A percentile compares a stretch with the other conserved stretches of the same genome.
Evolutionary conservation across 768 basidiomycete species (phyloP).

Genomic region (Suillus decipiens): DNA sequence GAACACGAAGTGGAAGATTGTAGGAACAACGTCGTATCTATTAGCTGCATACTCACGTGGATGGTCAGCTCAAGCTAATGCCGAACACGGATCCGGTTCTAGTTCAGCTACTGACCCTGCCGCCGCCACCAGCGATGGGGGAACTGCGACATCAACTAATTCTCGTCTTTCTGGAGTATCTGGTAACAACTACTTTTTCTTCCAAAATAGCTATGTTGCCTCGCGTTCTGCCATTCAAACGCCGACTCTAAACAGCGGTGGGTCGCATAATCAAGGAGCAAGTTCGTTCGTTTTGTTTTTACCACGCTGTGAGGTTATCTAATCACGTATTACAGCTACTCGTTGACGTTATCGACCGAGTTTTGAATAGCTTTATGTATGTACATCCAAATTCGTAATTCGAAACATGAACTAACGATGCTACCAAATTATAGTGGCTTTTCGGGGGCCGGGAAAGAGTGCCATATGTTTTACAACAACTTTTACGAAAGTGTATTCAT

Average conservation of each 20-base stretch:
- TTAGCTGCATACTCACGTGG: background rate
- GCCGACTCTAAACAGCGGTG: background rate
- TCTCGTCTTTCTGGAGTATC: background rate
- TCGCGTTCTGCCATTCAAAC: background rate
- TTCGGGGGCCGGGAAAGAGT: too few species aligned
- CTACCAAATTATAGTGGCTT: too few species aligned
- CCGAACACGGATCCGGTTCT: background rate
- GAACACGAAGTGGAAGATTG: background rate
- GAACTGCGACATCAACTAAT: background rate
- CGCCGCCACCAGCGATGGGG: background rate
- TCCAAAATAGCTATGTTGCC: background rate
- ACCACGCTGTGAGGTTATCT: too few species aligned
- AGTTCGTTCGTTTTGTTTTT: too few species aligned
- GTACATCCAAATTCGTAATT: too few species aligned
- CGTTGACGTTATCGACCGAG: too few species aligned
- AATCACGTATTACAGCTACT: too few species aligned
- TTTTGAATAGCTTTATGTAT: too few species aligned
- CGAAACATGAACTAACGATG: too few species aligned
- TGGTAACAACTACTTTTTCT: background rate
- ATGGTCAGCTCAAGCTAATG: background rate
- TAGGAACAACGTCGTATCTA: background rate
- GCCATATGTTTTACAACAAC: too few species aligned
- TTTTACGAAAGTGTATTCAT: too few species aligned
- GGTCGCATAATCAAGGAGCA: background rate
- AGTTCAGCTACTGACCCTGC: background rate